Evolutionary conservation across 305 asterid species (phyloP).

Genomic region (Fraxinus ornus): DNA sequence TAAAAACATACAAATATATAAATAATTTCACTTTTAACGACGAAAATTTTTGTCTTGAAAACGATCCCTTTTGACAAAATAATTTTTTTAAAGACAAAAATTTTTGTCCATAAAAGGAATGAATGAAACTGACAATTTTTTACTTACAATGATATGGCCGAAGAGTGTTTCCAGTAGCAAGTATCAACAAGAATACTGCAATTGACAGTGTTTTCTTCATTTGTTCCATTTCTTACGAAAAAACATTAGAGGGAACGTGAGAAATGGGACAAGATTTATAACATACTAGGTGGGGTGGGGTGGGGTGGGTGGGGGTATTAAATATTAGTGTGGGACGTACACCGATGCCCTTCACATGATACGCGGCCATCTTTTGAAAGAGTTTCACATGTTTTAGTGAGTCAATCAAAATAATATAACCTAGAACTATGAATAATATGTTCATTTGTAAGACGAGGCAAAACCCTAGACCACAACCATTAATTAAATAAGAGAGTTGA

Average conservation of each 20-base stretch:
- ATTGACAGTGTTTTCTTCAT: constrained; percentile 31
- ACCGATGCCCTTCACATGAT: constrained; percentile 74
- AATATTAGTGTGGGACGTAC: constrained; percentile 45
- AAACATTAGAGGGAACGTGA: not conserved
- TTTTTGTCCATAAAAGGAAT: not conserved
- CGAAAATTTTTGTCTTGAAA: not conserved
- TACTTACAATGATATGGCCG: constrained; percentile 60
- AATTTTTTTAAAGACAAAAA: not conserved
- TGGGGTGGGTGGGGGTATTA: not conserved
- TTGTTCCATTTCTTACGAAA: constrained; percentile 2
- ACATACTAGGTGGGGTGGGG: not conserved
- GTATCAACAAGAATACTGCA: constrained; percentile 38
- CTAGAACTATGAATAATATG: not conserved
- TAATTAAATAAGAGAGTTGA: not conserved
- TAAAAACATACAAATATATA: not conserved
- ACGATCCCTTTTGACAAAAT: not conserved
- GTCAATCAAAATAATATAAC: constrained; percentile 24
- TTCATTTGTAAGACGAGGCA: not conserved
- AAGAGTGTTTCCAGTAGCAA: constrained; percentile 43
- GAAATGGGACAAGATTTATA: constrained; percentile 19
- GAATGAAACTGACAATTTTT: not conserved
- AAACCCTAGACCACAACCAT: not conserved
- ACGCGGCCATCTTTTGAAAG: constrained; percentile 43
- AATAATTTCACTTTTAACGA: not conserved
- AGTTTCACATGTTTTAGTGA: constrained; percentile 57